Conservation (phyloP, 2,329 filamentous ascomycete genomes). For the Cercospora sp. region DNA sequence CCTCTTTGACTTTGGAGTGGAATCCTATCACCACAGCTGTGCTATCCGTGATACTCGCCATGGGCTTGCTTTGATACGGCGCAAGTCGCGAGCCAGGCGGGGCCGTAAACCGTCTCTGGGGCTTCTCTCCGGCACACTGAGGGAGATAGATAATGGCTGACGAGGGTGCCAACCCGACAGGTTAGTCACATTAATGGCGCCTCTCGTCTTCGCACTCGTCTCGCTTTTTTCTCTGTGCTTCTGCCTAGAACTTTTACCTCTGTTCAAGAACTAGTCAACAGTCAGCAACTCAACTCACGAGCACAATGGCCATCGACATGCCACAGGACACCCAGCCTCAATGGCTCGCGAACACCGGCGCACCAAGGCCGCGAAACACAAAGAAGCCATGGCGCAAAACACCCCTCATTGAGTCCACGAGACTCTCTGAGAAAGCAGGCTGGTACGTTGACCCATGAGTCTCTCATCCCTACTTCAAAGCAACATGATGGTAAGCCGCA, state of each 20-base stretch:
- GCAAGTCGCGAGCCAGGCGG: conserved; percentile 4
- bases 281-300: not conserved
- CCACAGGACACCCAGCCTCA: conserved; percentile 8
- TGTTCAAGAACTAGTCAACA: not conserved
- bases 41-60: conserved; percentile 8
- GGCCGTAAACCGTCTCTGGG: conserved; percentile 18
- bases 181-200: conserved; percentile 4
- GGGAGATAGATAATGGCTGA: conserved; percentile 11
- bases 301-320: conserved; percentile 21
- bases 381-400: conserved; percentile 67
- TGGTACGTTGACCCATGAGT: conserved; percentile 56
- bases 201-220: conserved; percentile 6
- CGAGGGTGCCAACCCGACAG: conserved; percentile 1
- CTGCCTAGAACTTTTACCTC: conserved; percentile 1
- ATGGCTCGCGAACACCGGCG: conserved; percentile 16
- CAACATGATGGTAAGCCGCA: conserved; percentile 35
- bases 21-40: conserved; percentile 13
- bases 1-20: conserved; percentile 14
- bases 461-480: not conserved
- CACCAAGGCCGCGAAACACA: conserved; percentile 6
- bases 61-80: not conserved
- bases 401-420: conserved; percentile 66
- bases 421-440: conserved; percentile 68
- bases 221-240: conserved; percentile 7
- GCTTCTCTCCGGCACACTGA: conserved; percentile 11